Evolutionary conservation across 352 stramenopile genomes (phyloP).

Genomic region (Phytophthora sojae): DNA sequence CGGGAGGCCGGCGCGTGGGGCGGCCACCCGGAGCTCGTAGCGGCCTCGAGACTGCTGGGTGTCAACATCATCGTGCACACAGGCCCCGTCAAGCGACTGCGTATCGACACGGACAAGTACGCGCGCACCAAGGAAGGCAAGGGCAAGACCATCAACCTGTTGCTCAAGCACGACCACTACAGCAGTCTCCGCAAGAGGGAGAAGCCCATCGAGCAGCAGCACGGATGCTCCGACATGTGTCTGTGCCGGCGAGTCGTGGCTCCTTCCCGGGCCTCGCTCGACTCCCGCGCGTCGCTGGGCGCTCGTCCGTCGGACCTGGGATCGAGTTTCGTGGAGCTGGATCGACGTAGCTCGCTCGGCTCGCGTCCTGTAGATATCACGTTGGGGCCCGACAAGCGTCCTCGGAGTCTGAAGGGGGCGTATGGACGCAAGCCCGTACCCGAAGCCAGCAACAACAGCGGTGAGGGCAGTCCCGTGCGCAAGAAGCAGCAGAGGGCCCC

Average conservation of each 20-base stretch:
- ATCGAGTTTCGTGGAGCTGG: conserved; percentile 26
- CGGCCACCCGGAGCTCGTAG: conserved; percentile 68
- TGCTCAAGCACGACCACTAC: conserved; percentile 64
- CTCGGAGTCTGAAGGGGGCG: conserved; percentile 22
- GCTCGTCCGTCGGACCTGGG: conserved; percentile 29
- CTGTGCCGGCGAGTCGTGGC: conserved; percentile 39
- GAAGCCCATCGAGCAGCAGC: conserved; percentile 27
- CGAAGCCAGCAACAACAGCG: conserved; percentile 14
- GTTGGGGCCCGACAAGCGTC: conserved; percentile 21
- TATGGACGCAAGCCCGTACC: conserved; percentile 37
- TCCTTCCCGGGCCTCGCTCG: conserved; percentile 35
- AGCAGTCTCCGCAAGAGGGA: conserved; percentile 50
- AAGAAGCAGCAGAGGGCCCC: conserved; percentile 25
- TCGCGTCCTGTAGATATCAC: conserved; percentile 21
- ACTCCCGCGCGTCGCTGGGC: conserved; percentile 28
- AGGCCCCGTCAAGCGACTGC: conserved; percentile 55
- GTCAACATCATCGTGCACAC: conserved; percentile 71
- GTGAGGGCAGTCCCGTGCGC: conserved; percentile 11
- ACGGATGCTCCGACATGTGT: conserved; percentile 42
- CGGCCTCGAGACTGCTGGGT: conserved; percentile 60
- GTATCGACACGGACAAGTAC: conserved; percentile 52
- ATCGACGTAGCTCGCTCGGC: conserved; percentile 30
- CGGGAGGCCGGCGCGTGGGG: conserved; percentile 63
- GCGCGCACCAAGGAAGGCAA: conserved; percentile 38
- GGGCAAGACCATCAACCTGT: conserved; percentile 48